Evolutionary conservation across 2,329 filamentous ascomycete genomes (phyloP), one percentile per base, ranked within the genome.

Genomic region (Penicillium sp.): DNA sequence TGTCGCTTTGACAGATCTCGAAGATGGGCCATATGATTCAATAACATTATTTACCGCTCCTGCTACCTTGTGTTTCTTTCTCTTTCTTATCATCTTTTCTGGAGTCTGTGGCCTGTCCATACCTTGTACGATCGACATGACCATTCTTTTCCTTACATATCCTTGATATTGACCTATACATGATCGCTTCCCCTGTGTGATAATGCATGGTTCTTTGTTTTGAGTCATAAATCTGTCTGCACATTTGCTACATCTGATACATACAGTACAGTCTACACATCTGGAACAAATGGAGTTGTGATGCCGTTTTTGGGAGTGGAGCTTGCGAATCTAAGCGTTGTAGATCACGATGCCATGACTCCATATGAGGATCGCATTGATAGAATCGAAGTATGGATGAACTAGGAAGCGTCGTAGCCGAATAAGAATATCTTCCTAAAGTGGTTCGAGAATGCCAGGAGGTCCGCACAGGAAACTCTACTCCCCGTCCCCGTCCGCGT

Each of bases 11-110:
- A 50, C 47, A 90, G 87, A 91, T 93, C 56, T 85, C 89, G 57
- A 90, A 90, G 69, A 92, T 93, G 88, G 88, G 88, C 8, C 88
- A 93, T 63, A 84, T 92, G 82, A 69, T 78, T 54, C 69, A 71
- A 64, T 75, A 65, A 66, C 53, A 41, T 42, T 45, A 27, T 47
- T 46, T 35, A 32, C 29, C 42, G 43, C 39, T 31, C 15, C 15
- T 18, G 15, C 15, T 18, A 18, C 15, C 15, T 18, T 18, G 15
- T 18, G 15, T 18, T 18, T 18, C 15, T 18, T 18, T 18, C 1
- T 40, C 20, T 23, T 45, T 23, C 46, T 27, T 51, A 27, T 47
- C 25, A 27, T 28, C 6, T 44, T 44, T 48, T 42, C 38, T 25
- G 32, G 37, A 40, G 38, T 42, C 38, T 37, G 38, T 52, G 51